Evolutionary conservation across 2,329 filamentous ascomycete species (phyloP).

Genomic region (Cladobotryum protrusum): DNA sequence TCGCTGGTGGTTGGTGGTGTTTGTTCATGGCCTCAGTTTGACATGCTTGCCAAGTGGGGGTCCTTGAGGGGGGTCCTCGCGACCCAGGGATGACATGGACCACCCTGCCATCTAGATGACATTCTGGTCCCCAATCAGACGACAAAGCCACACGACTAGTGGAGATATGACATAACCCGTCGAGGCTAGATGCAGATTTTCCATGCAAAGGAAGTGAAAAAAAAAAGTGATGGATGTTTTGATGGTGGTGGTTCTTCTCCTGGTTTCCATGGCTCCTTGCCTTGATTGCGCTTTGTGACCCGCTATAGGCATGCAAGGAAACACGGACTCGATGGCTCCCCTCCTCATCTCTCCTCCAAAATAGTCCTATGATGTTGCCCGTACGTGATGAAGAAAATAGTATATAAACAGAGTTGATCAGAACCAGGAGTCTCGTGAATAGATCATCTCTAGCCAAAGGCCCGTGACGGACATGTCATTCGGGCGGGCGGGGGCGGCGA

Average conservation of each 20-base stretch:
- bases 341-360: too few species aligned
- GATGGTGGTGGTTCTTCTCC: background rate
- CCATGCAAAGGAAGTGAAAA: constrained; percentile 1
- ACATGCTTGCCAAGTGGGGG: constrained; percentile 2
- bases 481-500: constrained; percentile 9
- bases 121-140: constrained; percentile 9
- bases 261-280: background rate
- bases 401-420: background rate
- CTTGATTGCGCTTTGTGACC: too few species aligned
- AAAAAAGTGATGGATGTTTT: background rate
- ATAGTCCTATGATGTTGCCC: too few species aligned
- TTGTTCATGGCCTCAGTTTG: background rate
- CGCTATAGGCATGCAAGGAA: too few species aligned
- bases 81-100: constrained; percentile 1
- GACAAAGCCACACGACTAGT: background rate
- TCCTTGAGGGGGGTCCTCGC: background rate
- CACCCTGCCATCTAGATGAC: constrained; percentile 10
- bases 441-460: constrained; percentile 9
- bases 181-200: constrained; percentile 7
- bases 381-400: too few species aligned
- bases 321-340: too few species aligned
- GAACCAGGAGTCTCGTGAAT: constrained; percentile 9
- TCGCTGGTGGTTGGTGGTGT: constrained; percentile 3
- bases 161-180: constrained; percentile 12
- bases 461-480: constrained; percentile 14